Evolutionary conservation across 139 green algal species (phyloP).

Genomic region (Bryopsis sp.): DNA sequence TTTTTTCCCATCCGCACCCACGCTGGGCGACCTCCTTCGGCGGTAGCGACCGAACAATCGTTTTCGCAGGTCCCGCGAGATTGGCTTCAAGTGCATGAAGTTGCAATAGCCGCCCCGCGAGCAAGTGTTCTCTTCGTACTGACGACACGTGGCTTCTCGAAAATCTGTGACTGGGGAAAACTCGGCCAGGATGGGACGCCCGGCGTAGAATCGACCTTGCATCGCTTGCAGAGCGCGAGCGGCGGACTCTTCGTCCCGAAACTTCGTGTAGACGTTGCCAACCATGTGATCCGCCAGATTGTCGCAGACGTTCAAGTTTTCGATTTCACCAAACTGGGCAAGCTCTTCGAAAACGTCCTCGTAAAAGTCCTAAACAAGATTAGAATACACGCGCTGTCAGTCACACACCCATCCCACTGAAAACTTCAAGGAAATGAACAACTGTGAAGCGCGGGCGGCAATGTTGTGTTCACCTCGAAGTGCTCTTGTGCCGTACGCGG

Average conservation of each 20-base stretch:
- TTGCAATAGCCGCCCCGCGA: conserved; percentile 96
- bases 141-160: conserved; percentile 85
- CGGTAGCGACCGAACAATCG: conserved; percentile 77
- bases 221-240: conserved; percentile 53
- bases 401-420: neutral
- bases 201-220: conserved; percentile 76
- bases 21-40: conserved; percentile 29
- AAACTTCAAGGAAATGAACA: neutral
- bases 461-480: conserved; percentile 67
- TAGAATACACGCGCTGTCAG: no score
- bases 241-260: conserved; percentile 78
- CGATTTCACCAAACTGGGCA: conserved; percentile 80
- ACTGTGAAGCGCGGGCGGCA: no score
- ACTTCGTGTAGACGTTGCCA: conserved; percentile 93
- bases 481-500: conserved; percentile 75
- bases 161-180: conserved; percentile 98
- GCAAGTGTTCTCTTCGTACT: conserved; percentile 98
- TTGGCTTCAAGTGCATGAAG: conserved; percentile 98
- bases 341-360: conserved; percentile 98
- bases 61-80: conserved; percentile 68
- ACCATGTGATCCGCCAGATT: conserved; percentile 98
- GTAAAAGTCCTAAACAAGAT: conserved; percentile 80
- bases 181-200: conserved; percentile 81
- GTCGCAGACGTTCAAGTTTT: conserved; percentile 96
- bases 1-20: conserved; percentile 17